Base-by-base conservation (phyloP, 208 protist species). In the Kentomonas sorsogonicus region DNA sequence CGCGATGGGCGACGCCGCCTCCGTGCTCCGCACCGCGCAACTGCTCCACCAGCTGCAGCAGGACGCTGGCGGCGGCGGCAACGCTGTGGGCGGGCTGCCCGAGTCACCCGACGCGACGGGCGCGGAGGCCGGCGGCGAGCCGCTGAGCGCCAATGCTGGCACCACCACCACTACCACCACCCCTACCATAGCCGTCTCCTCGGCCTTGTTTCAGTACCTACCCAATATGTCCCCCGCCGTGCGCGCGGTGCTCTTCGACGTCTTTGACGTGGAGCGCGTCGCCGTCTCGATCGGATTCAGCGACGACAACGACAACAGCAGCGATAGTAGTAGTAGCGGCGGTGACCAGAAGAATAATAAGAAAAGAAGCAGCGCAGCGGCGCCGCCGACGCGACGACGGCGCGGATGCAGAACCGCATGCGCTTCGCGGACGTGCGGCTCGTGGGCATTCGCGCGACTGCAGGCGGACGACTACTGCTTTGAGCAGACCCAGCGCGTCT, bases 211-310 rank as follows among this genome's bases (percentile, higher is more conserved):
- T 46, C 46, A 58, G 11, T 72, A 74, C 39, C 57, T 91, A 25
- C 77, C 77, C n/a, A 60, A 34, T 38, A 46, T 90, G 7, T 83
- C 80, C 30, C 86, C 86, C 5, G 53, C 74, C 1, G 77, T 90
- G 38, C 86, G 83, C 41, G 69, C 76, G 29, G 41, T 90, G 26
- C 53, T 93, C 20, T 87, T 86, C 54, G 86, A 93, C 48, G 54
- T 89, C 27, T 85, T 93, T 53, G 69, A 61, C 23, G 61, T 93
- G 23, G 57, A 47, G 47, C 70, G 73, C 5, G 79, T 78, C 22
- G 67, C 67, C 50, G 72, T 60, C 33, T 55, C 65, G 22, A 72
- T 75, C 27, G 82, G 79, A 29, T 88, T 88, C 43, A 1, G 25
- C 7, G 26, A 41, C 9, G 67, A 20, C 29, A 20, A 23, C 3